phyloP scores from a whole-genome alignment of 441 rosid species.

The Raphanus hybrid region DNA sequence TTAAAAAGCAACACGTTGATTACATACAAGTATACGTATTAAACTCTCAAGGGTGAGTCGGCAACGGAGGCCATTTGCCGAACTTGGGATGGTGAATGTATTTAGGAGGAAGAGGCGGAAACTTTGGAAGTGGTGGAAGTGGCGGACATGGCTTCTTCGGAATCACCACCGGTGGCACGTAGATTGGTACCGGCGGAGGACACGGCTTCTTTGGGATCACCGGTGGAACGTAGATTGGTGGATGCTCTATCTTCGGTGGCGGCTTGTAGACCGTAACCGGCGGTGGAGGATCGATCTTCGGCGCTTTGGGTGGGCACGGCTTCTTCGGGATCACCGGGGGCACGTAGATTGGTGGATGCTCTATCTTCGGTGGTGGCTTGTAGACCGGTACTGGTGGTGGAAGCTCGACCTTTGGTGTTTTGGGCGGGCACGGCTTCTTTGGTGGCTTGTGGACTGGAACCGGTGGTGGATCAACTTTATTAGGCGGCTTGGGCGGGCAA shows the following conservation, averaged over 20 bases:
- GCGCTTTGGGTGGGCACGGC: slow-evolving; percentile 35
- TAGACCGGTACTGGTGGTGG: slow-evolving; percentile 43
- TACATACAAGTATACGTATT: slow-evolving; percentile 17
- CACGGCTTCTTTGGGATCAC: slow-evolving; percentile 39
- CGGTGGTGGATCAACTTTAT: slow-evolving; percentile 42
- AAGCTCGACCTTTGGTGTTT: slow-evolving; percentile 32
- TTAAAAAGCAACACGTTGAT: not conserved
- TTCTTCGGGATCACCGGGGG: slow-evolving; percentile 42
- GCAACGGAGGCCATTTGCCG: slow-evolving; percentile 67
- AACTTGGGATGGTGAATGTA: slow-evolving; percentile 58
- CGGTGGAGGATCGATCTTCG: slow-evolving; percentile 44
- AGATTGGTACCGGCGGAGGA: slow-evolving; percentile 35
- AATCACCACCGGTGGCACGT: slow-evolving; percentile 37
- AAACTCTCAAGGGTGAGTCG: slow-evolving; percentile 48
- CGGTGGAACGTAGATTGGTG: slow-evolving; percentile 41
- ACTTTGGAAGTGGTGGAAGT: slow-evolving; percentile 57
- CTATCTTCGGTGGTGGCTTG: slow-evolving; percentile 41
- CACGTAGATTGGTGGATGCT: slow-evolving; percentile 37
- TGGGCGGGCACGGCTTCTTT: slow-evolving; percentile 35
- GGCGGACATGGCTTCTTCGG: slow-evolving; percentile 46
- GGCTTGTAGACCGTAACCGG: slow-evolving; percentile 41
- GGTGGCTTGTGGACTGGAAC: slow-evolving; percentile 42
- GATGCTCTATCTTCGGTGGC: slow-evolving; percentile 36
- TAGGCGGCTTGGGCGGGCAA: slow-evolving; percentile 31
- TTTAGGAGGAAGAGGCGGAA: slow-evolving; percentile 67